Evolutionary conservation across 2,329 filamentous ascomycete genomes (phyloP), one percentile per base, ranked within the genome.

Genomic region (Pseudocercospora macadamiae): DNA sequence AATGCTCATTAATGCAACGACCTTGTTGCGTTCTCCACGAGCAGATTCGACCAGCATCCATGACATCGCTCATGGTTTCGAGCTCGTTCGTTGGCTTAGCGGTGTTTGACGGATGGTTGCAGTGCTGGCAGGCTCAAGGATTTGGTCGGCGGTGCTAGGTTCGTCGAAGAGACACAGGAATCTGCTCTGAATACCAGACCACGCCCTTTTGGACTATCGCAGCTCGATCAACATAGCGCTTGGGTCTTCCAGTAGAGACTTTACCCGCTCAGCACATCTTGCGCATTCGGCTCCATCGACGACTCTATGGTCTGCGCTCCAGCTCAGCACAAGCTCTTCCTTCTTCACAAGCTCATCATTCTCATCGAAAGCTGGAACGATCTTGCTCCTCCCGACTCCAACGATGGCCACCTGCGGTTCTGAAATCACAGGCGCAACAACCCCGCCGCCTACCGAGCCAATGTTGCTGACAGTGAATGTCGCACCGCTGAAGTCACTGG

Each of bases 401-500:
- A 99, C 76, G 71, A 99, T 99, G 7, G 91, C 92, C 8, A 97
- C 90, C 76, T 97, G 93, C 39, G 86, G 89, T 63, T 92, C 89
- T 47, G 96, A 91, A 67, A 99, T 91, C 51, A 99, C 90, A 1
- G 95, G 95, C 26, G 89, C 88, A 47, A 97, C 87, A 68, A 96
- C 96, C 1, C 90, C 95, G 25, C 95, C 95, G 55, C 95, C 95
- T 45, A 99, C 91, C 68, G 87, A 96, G 45, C 95, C 95, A 67
- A 99, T 96, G 74, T 99, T 99, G 68, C 92, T 96, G 51, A 99
- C 86, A 0, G 95, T 97, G 70, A 99, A 93, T 1, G 95, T 97
- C 14, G 92, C 92, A 53, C 92, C 92, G 32, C 82, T 83, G 63
- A 99, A 82, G 74, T 99, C 93, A 16, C 83, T 80, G 2, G 87